These are phyloP conservation scores for Podila minutissima DNA, from an alignment of 192 early-diverging fungal genomes.

Conservation along the genomic window DNA sequence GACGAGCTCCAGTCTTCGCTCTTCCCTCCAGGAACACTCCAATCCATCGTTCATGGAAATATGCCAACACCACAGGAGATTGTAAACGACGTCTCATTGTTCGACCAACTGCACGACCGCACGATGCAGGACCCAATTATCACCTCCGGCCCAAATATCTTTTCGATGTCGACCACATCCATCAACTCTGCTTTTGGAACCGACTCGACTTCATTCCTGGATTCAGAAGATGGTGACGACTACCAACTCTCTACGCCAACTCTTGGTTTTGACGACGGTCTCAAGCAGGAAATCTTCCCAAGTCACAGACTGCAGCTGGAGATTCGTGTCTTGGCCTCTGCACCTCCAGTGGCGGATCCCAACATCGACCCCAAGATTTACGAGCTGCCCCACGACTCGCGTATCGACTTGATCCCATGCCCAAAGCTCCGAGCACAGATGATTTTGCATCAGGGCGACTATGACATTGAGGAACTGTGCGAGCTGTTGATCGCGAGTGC, in stretches of 20 bases:
- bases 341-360: slow-evolving; percentile 39
- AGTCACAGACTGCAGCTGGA: slow-evolving; percentile 32
- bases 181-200: slow-evolving; percentile 5
- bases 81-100: slow-evolving; percentile 34
- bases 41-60: slow-evolving; percentile 27
- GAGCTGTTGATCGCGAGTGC: slow-evolving; percentile 45
- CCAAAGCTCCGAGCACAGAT: slow-evolving; percentile 47
- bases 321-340: slow-evolving; percentile 41
- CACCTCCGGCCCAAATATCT: slow-evolving; percentile 13
- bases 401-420: slow-evolving; percentile 56
- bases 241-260: slow-evolving; percentile 21
- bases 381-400: slow-evolving; percentile 41
- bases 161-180: slow-evolving; percentile 2
- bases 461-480: slow-evolving; percentile 45
- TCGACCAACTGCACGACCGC: slow-evolving; percentile 33
- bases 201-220: slow-evolving; percentile 20
- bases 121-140: slow-evolving; percentile 32
- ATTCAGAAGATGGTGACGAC: slow-evolving; percentile 24
- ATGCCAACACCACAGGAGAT: slow-evolving; percentile 38
- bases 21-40: slow-evolving; percentile 47
- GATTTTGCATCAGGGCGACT: slow-evolving; percentile 46
- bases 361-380: slow-evolving; percentile 49
- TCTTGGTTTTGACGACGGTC: slow-evolving; percentile 34
- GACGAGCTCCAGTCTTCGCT: slow-evolving; percentile 48
- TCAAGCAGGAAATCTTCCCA: slow-evolving; percentile 44